Conservation (phyloP, 768 basidiomycete genomes). For the Psilocybe sp. region DNA sequence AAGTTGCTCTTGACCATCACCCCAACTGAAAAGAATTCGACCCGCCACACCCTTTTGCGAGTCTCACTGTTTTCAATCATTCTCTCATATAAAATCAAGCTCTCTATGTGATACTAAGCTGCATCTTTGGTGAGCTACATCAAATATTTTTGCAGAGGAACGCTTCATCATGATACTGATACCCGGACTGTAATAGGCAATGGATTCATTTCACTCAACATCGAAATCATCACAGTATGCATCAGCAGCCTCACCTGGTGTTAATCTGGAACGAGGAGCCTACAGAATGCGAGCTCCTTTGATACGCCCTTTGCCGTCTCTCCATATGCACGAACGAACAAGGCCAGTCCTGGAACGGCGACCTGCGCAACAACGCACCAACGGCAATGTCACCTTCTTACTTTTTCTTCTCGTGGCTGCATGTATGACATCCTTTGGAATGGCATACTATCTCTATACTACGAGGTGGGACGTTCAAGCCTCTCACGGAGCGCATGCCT, state of each 20-base stretch:
- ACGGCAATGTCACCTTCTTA: slow-evolving; percentile 34
- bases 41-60: too few relatives aligned
- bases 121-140: too few relatives aligned
- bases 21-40: too few relatives aligned
- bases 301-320: slow-evolving; percentile 16
- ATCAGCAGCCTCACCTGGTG: slow-evolving; percentile 51
- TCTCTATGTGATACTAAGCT: too few relatives aligned
- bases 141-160: too few relatives aligned
- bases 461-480: slow-evolving; percentile 50
- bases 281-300: slow-evolving; percentile 57
- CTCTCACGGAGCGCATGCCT: slow-evolving; percentile 12
- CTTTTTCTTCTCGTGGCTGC: slow-evolving; percentile 45
- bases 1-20: neutral
- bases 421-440: slow-evolving; percentile 50
- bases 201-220: neutral
- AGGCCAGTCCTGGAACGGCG: slow-evolving; percentile 3
- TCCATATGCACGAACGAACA: slow-evolving; percentile 6
- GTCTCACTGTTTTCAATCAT: too few relatives aligned
- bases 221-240: slow-evolving; percentile 1
- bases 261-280: slow-evolving; percentile 61
- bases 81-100: too few relatives aligned
- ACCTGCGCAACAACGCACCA: slow-evolving; percentile 15
- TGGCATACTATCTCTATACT: slow-evolving; percentile 62
- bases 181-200: neutral
- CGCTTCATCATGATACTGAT: too few relatives aligned